Conservation (phyloP, 352 stramenopile species). For the Pythium scleroteichum region DNA sequence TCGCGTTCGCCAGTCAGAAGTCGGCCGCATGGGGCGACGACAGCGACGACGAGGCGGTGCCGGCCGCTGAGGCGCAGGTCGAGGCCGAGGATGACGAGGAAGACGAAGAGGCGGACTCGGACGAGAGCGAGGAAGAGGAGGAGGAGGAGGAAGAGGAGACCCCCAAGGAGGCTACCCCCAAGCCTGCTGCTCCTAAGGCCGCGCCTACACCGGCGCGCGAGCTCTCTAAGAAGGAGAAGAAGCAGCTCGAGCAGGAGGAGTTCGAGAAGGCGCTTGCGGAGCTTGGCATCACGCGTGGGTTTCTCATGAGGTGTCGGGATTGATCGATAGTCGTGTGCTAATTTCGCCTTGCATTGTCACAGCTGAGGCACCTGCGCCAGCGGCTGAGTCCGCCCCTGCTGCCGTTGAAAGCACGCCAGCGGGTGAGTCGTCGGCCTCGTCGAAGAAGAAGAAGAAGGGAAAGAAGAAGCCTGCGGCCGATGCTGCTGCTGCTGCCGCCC, state of each 20-base stretch:
- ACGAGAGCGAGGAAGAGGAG: constrained; percentile 34
- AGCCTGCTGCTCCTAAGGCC: constrained; percentile 33
- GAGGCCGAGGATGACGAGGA: constrained; percentile 37
- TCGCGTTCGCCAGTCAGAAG: constrained; percentile 72
- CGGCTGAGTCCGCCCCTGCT: constrained; percentile 14
- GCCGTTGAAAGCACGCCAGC: constrained; percentile 4
- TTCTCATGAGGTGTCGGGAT: neutral
- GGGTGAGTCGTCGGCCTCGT: constrained; percentile 24
- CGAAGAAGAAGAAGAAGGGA: constrained; percentile 44
- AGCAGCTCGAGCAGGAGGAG: constrained; percentile 76
- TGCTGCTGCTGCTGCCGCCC: constrained; percentile 15
- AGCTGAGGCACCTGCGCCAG: constrained; percentile 13
- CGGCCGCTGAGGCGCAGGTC: constrained; percentile 18
- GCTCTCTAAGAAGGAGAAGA: constrained; percentile 83
- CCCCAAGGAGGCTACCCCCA: constrained; percentile 19
- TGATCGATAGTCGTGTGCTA: neutral
- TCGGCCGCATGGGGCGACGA: constrained; percentile 70
- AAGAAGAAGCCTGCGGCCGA: constrained; percentile 40
- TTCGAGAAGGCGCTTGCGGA: constrained; percentile 66
- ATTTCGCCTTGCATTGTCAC: neutral
- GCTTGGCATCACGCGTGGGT: constrained; percentile 57
- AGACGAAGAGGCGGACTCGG: constrained; percentile 44
- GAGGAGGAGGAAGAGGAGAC: constrained; percentile 44
- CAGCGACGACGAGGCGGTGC: constrained; percentile 70
- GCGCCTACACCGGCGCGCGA: constrained; percentile 34